These are phyloP conservation scores for Venturia pyrina DNA, from an alignment of 2,329 filamentous ascomycete genomes.

Conservation along the genomic window DNA sequence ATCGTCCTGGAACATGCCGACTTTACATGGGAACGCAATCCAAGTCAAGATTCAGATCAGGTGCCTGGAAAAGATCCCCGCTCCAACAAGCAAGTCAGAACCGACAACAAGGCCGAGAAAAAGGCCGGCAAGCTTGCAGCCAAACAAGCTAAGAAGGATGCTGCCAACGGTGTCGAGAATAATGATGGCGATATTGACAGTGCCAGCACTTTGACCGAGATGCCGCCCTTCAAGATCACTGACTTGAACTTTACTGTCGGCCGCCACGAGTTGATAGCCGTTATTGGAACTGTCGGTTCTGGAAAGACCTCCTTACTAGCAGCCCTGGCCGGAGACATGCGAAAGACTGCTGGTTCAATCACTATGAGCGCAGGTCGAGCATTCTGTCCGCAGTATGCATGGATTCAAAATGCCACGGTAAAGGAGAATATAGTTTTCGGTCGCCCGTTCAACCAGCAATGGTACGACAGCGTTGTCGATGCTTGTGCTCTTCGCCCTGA, in stretches of 20 bases:
- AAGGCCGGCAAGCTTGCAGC: slow-evolving; percentile 33
- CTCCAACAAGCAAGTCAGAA: slow-evolving; percentile 25
- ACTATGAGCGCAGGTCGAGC: slow-evolving; percentile 69
- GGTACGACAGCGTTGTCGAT: slow-evolving; percentile 77
- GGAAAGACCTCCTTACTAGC: slow-evolving; percentile 86
- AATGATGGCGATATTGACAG: slow-evolving; percentile 35
- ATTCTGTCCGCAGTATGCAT: slow-evolving; percentile 93
- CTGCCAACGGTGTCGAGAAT: slow-evolving; percentile 18
- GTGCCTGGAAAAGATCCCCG: slow-evolving; percentile 20
- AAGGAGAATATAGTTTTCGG: slow-evolving; percentile 88
- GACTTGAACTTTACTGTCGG: slow-evolving; percentile 58
- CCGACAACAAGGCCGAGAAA: slow-evolving; percentile 34
- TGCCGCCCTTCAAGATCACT: slow-evolving; percentile 62
- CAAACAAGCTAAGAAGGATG: slow-evolving; percentile 24
- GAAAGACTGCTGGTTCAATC: slow-evolving; percentile 64
- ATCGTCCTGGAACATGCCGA: slow-evolving; percentile 62
- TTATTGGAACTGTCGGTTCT: slow-evolving; percentile 82
- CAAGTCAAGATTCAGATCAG: slow-evolving; percentile 39
- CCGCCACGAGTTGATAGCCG: slow-evolving; percentile 67
- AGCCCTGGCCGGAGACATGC: slow-evolving; percentile 89
- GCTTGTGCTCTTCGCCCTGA: slow-evolving; percentile 80
- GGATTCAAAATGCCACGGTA: slow-evolving; percentile 89
- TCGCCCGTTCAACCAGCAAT: slow-evolving; percentile 57
- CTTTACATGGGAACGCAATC: slow-evolving; percentile 77
- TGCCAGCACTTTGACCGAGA: slow-evolving; percentile 46